These are phyloP conservation scores for Marasmius fiardii DNA, from an alignment of 1,284 basidiomycete species.

Conservation along the genomic window DNA sequence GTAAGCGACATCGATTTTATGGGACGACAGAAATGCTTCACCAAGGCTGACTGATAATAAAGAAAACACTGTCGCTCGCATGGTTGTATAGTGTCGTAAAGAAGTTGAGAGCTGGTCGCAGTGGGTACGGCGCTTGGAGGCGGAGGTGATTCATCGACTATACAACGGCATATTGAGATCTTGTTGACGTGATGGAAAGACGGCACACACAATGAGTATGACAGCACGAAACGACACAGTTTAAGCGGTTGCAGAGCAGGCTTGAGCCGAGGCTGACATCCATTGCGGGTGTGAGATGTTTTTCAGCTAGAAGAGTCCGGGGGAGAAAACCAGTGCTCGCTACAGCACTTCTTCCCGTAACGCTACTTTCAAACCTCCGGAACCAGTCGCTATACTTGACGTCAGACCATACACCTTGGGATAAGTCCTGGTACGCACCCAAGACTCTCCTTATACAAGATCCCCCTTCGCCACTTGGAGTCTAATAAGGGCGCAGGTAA, in stretches of 20 bases:
- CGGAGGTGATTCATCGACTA: constrained; percentile 31
- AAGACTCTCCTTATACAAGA: constrained; percentile 20
- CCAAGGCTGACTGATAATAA: neutral
- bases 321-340: too few relatives aligned
- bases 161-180: neutral
- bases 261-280: constrained; percentile 16
- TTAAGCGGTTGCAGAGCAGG: constrained; percentile 52
- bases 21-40: neutral
- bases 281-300: constrained; percentile 7
- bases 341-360: constrained; percentile 20
- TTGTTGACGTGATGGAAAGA: neutral
- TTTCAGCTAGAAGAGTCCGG: neutral
- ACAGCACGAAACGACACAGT: constrained; percentile 51
- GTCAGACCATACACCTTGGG: constrained; percentile 19
- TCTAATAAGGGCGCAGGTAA: constrained; percentile 33
- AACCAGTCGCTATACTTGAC: neutral
- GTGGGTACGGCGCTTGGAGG: constrained; percentile 23
- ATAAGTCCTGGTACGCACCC: constrained; percentile 26
- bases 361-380: neutral
- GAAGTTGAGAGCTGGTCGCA: constrained; percentile 21
- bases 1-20: neutral
- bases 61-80: constrained; percentile 39
- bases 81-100: constrained; percentile 20
- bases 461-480: neutral
- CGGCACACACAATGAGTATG: constrained; percentile 42